A percentile compares a stretch with the other conserved stretches of the same genome.
Conservation (phyloP, 108 stramenopile genomes). For the Pseudonitzschia delicatissima region DNA sequence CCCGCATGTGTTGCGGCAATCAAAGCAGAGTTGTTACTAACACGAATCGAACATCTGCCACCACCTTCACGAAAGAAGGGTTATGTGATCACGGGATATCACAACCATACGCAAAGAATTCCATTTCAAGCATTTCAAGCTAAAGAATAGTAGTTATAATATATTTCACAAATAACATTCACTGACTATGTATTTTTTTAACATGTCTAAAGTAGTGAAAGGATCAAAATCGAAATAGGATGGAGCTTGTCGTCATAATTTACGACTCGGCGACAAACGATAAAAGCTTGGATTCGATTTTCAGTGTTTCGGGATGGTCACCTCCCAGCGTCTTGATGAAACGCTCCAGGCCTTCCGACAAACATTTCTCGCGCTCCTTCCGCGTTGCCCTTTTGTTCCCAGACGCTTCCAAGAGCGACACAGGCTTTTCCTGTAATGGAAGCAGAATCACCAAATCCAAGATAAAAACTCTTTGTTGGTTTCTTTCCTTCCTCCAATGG, state of each 20-base stretch:
- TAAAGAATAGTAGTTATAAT: too few species aligned
- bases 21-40: too few species aligned
- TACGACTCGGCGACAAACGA: background rate
- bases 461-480: background rate
- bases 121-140: too few species aligned
- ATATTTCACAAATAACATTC: too few species aligned
- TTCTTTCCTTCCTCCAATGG: background rate
- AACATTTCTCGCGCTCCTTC: background rate
- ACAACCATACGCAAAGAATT: too few species aligned
- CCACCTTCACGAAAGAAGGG: too few species aligned
- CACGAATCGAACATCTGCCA: too few species aligned
- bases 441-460: background rate
- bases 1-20: too few species aligned
- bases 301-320: constrained; percentile 2
- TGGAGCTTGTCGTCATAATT: background rate
- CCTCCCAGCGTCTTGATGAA: background rate
- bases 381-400: background rate
- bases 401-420: background rate
- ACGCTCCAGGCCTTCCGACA: background rate
- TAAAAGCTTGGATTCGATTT: background rate
- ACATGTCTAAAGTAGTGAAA: too few species aligned
- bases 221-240: background rate
- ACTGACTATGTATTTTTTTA: too few species aligned
- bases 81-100: too few species aligned
- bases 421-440: background rate